Evolutionary conservation across 257 asterid species (phyloP), one percentile per base, ranked within the genome.

Genomic region (Rhazya stricta): DNA sequence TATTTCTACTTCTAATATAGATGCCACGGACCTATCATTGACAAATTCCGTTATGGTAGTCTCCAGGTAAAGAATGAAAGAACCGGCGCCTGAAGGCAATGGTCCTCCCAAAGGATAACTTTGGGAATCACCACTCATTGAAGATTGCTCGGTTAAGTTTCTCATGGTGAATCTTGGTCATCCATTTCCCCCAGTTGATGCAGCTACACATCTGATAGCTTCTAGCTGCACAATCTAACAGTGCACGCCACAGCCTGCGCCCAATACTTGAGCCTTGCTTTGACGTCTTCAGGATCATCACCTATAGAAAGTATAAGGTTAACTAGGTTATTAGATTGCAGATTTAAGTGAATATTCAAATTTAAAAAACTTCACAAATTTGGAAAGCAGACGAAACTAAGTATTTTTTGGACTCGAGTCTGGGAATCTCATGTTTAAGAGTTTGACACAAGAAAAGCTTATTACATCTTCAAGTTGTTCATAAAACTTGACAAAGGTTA

Each of bases 221-320:
- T 67, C 78, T 81, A 79, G 72, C 74, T 81, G 71, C 87, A 84
- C 53, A 84, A 84, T 36, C 73, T 76, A 29, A 84, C 85, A 0
- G 85, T 81, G 80, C 87, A 84, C 6, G 85, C 87, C 3, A 81
- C 85, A 21, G 87, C 83, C 66, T 84, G 85, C 13, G 87, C 87
- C 87, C 87, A 84, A 51, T 75, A 84, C 75, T 81, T 84, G 51
- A 84, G 85, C 78, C 87, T 81, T 65, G 87, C 85, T 70, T 84
- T 84, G 30, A 84, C 85, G 56, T 81, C 87, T 73, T 84, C 87
- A 37, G 87, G 87, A 77, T 81, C 83, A 73, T 84, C 87, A 73
- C 85, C 87, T 84, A 19, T 43, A 51, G 45, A 62, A 46, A 9
- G 3, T 76, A 6, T 68, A 39, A 71, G n/a, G n/a, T n/a, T 48